A percentile compares a stretch with the other conserved stretches of the same genome.
Evolutionary conservation across 2,329 filamentous ascomycete species (phyloP).

Genomic region (Monosporascus sp.): DNA sequence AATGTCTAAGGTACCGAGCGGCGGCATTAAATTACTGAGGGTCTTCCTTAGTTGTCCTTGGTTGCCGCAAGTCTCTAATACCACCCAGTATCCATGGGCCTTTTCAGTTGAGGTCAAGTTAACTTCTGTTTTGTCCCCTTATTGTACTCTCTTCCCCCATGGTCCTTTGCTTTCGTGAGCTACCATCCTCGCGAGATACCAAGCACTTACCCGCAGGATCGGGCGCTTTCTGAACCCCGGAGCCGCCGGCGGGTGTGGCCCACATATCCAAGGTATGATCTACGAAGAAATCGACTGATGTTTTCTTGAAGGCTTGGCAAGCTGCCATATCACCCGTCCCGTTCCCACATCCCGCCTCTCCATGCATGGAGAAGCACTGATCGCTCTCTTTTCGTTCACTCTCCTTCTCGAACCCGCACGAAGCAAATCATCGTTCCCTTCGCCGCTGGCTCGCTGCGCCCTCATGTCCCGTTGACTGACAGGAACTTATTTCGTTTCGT

Average conservation of each 20-base stretch:
- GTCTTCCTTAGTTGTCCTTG: background rate
- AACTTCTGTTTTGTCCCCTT: background rate
- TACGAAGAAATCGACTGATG: constrained; percentile 34
- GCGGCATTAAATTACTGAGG: background rate
- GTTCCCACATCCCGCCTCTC: constrained; percentile 25
- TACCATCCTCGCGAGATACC: background rate
- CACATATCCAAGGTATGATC: constrained; percentile 41
- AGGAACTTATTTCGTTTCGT: constrained; percentile 21
- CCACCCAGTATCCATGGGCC: background rate
- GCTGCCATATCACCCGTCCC: constrained; percentile 23
- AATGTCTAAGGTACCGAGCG: background rate
- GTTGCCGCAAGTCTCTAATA: background rate
- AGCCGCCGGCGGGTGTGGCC: constrained; percentile 28
- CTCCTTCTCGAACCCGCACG: background rate
- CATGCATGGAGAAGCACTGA: constrained; percentile 6
- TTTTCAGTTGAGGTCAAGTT: background rate
- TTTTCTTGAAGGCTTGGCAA: constrained; percentile 28
- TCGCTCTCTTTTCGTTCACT: background rate
- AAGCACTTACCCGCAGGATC: background rate
- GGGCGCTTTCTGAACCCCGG: constrained; percentile 2
- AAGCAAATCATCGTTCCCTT: constrained; percentile 8
- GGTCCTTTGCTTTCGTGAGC: background rate
- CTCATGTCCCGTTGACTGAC: constrained; percentile 31
- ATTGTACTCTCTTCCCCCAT: background rate
- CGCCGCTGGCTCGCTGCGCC: constrained; percentile 22